These are phyloP conservation scores for Orbilia oligospora DNA, from an alignment of 2,329 filamentous ascomycete species.

Conservation along the genomic window DNA sequence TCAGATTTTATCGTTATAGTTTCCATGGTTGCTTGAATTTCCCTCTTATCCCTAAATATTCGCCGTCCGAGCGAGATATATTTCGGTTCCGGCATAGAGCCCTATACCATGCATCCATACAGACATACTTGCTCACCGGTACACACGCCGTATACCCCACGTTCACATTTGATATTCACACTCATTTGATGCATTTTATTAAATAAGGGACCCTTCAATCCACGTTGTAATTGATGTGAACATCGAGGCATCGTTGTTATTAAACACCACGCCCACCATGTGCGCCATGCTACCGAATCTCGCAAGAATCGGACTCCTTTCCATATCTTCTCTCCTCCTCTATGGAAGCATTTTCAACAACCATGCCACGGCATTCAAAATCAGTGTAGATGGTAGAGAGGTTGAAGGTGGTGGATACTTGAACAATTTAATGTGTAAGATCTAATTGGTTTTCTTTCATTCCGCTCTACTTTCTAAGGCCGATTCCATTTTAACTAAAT, in stretches of 20 bases:
- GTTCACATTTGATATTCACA: neutral
- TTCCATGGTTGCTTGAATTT: neutral
- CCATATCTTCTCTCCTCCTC: neutral
- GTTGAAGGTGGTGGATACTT: neutral
- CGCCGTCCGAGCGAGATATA: conserved; percentile 25
- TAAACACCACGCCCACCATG: neutral
- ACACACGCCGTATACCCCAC: too few species aligned
- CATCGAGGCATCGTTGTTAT: neutral
- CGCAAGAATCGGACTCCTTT: neutral
- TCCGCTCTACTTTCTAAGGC: too few species aligned
- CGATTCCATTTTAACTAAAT: too few species aligned
- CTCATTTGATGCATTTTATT: neutral
- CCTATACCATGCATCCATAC: neutral
- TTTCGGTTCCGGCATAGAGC: too few species aligned
- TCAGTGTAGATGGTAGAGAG: neutral
- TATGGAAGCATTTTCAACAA: neutral
- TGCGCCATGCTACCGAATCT: neutral
- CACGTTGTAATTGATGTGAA: neutral
- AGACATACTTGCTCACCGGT: neutral
- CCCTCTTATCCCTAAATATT: conserved; percentile 4
- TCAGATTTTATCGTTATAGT: too few species aligned
- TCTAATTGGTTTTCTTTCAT: too few species aligned
- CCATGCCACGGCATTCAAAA: neutral
- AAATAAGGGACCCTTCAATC: neutral
- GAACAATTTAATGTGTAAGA: neutral